Percentiles rank a stretch among this genome's conserved stretches.
These are phyloP conservation scores for Durio zibethinus DNA, from an alignment of 345 rosid genomes.

Conservation along the genomic window DNA sequence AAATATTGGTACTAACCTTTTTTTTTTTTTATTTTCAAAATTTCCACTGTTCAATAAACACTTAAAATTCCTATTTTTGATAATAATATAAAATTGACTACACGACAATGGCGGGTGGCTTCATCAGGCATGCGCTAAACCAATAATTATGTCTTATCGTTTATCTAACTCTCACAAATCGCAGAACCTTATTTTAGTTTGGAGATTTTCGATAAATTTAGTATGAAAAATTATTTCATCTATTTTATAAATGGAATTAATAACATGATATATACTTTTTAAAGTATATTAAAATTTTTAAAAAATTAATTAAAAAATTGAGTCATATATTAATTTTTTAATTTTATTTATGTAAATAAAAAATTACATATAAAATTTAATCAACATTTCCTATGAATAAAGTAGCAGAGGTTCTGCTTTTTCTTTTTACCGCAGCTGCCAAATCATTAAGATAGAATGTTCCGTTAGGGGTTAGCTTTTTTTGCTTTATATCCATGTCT, in stretches of 20 bases:
- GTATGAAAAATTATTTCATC: too few relatives aligned
- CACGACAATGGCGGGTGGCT: slow-evolving; percentile 22
- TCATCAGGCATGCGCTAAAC: slow-evolving; percentile 11
- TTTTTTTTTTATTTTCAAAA: neutral
- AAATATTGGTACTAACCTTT: too few relatives aligned
- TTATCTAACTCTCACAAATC: neutral
- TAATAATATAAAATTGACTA: neutral
- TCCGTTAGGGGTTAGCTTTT: neutral
- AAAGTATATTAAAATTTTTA: too few relatives aligned
- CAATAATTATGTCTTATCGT: neutral
- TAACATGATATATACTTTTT: too few relatives aligned
- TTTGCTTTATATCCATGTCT: neutral
- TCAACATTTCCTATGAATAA: too few relatives aligned
- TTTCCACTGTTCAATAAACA: neutral
- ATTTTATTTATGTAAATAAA: too few relatives aligned
- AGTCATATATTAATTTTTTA: too few relatives aligned
- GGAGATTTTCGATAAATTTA: too few relatives aligned
- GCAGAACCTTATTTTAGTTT: too few relatives aligned
- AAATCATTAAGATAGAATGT: neutral
- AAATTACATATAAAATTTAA: too few relatives aligned
- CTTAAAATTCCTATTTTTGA: neutral
- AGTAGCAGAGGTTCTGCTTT: neutral
- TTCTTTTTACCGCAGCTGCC: neutral
- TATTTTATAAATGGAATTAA: too few relatives aligned
- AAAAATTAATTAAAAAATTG: too few relatives aligned